Conservation (phyloP, 2,329 filamentous ascomycete species). For the Microascus cirrosus region DNA sequence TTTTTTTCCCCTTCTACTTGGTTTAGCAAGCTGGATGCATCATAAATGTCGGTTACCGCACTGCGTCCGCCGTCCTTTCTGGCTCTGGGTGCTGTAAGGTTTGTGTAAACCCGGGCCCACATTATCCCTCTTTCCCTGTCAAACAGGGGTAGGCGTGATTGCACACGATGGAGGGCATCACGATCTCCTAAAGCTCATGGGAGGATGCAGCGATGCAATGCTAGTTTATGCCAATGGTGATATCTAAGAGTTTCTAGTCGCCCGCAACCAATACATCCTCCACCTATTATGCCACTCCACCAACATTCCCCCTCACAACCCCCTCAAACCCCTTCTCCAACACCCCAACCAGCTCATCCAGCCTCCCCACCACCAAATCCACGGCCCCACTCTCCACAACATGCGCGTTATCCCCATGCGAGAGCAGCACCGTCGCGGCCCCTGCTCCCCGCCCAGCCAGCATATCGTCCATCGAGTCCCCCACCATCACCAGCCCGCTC, state of each 20-base stretch:
- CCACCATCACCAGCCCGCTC: conserved; percentile 50
- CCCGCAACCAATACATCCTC: background rate
- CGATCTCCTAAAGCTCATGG: too few relatives aligned
- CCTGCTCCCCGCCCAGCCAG: conserved; percentile 73
- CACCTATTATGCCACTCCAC: background rate
- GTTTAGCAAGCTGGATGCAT: background rate
- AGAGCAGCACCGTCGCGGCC: conserved; percentile 78
- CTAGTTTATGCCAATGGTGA: too few relatives aligned
- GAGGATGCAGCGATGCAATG: too few relatives aligned
- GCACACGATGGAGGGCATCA: too few relatives aligned
- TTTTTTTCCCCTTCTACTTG: conserved; percentile 2
- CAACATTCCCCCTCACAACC: conserved; percentile 25
- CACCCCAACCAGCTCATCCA: conserved; percentile 68
- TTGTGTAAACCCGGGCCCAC: background rate
- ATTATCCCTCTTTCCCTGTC: background rate
- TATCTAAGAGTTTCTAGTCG: too few relatives aligned
- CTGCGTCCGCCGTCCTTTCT: background rate
- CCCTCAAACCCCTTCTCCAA: conserved; percentile 59
- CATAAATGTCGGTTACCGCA: background rate
- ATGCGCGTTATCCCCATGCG: conserved; percentile 68
- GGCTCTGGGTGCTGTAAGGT: background rate
- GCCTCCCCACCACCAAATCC: conserved; percentile 56
- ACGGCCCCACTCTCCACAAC: conserved; percentile 64
- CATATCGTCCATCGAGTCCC: conserved; percentile 87
- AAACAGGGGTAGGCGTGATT: background rate